Conservation (phyloP, 805 yeast genomes). For the Schwanniomyces polymorphus region DNA sequence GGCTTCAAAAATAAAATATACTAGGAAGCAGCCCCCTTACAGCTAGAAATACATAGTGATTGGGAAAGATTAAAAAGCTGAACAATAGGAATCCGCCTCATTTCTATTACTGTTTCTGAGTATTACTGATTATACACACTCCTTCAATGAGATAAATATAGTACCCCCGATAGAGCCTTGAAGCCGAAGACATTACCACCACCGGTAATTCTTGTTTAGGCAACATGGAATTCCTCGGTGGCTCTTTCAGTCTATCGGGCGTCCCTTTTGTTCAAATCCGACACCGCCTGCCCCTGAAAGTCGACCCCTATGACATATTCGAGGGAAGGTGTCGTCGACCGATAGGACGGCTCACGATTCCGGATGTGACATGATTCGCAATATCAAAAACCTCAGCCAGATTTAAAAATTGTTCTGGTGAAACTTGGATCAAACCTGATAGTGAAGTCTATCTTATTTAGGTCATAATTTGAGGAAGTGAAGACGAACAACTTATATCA, state of each 20-base stretch:
- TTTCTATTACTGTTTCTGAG: too few species aligned
- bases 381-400: neutral
- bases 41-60: too few species aligned
- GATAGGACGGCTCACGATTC: neutral
- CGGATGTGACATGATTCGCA: neutral
- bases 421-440: neutral
- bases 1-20: too few species aligned
- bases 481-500: neutral
- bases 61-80: too few species aligned
- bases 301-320: neutral
- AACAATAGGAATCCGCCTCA: too few species aligned
- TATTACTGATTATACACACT: too few species aligned
- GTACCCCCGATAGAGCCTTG: too few species aligned
- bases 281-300: neutral
- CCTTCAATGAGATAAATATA: too few species aligned
- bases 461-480: neutral
- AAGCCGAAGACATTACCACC: too few species aligned
- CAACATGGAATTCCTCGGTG: neutral
- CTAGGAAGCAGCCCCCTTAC: too few species aligned
- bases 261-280: neutral
- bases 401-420: neutral
- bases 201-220: too few species aligned
- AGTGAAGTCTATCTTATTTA: neutral
- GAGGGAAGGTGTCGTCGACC: neutral
- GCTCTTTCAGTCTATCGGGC: neutral